These are phyloP conservation scores for Oryza rufipogon DNA, from an alignment of 176 grass and related monocot genomes.

Conservation along the genomic window DNA sequence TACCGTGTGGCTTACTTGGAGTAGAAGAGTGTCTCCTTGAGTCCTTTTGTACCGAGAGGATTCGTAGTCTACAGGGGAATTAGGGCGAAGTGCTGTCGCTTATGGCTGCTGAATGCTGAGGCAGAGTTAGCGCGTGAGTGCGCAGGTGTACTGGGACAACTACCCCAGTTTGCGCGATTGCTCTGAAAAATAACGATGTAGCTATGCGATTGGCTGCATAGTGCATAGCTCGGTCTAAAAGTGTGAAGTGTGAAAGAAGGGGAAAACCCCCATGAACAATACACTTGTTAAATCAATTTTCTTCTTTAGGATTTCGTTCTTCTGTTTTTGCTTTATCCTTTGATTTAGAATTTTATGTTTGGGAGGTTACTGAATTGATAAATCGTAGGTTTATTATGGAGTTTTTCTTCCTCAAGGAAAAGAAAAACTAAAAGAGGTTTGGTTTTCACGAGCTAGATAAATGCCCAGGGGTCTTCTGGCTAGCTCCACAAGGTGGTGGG, in stretches of 20 bases:
- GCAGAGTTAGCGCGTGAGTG: too few species aligned
- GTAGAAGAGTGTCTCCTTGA: too few species aligned
- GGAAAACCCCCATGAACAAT: background rate
- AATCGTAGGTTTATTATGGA: background rate
- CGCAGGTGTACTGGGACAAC: background rate
- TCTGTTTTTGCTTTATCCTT: background rate
- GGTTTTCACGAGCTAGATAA: background rate
- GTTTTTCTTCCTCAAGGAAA: background rate
- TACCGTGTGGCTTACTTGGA: background rate
- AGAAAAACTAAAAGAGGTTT: background rate
- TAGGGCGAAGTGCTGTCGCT: conserved; percentile 4
- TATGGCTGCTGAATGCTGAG: conserved; percentile 4
- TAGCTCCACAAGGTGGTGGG: too few species aligned
- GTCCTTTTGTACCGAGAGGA: background rate
- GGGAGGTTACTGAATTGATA: background rate
- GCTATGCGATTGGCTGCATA: too few species aligned
- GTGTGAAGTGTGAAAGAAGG: background rate
- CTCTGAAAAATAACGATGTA: background rate
- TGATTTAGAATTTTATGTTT: background rate
- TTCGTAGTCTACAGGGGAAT: background rate
- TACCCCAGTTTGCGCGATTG: background rate
- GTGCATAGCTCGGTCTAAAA: background rate
- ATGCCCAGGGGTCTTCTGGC: too few species aligned
- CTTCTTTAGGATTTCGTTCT: background rate
- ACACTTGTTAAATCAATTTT: background rate